Base-by-base conservation (phyloP, 768 basidiomycete genomes). In the Tephrocybe sp. region DNA sequence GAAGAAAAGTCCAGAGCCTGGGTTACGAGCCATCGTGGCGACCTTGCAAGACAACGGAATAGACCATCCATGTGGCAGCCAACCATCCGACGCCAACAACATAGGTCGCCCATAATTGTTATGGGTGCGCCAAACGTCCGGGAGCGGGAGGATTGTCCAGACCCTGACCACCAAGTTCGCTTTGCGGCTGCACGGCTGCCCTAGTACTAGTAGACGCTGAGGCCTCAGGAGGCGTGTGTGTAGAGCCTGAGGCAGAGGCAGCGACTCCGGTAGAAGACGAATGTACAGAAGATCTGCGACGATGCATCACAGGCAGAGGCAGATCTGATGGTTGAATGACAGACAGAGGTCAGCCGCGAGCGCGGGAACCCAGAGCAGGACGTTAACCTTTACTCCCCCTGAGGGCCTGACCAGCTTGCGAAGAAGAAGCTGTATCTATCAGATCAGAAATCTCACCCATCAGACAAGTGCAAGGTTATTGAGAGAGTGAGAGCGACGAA, bases 341-440 rank as follows among this genome's bases (percentile, higher is more conserved):
- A 7, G 8, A 23, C 13, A 7, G 39, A n/a, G 23, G 44, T 53
- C n/a, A 48, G 34, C 36, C 45, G 14, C 14, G 8, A 47, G 26
- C 16, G 26, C 30, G 10, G 19, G 10, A 11, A 34, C 6, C 26
- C 23, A 10, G 9, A 48, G 9, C 11, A 36, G 3, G 23, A 3
- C 38, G 9, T 48, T 33, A 31, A 58, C 59, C 59, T 54, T 58
- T 55, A 10, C 52, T 51, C 26, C 58, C 59, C 22, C 51, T 52
- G 3, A 55, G 46, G 14, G 38, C 50, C 31, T 44, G 36, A 2
- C 53, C 34, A 19, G 53, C 48, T 23, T 55, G 47, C 1, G 55
- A n/a, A 38, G 36, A 32, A 39, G 39, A 40, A 5, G 48, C 30
- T 40, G 41, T 33, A 43, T 41, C 50, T 51, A 35, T 20, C 26